phyloP scores from a whole-genome alignment of 2,329 filamentous ascomycete species.

The Cordyceps javanica region DNA sequence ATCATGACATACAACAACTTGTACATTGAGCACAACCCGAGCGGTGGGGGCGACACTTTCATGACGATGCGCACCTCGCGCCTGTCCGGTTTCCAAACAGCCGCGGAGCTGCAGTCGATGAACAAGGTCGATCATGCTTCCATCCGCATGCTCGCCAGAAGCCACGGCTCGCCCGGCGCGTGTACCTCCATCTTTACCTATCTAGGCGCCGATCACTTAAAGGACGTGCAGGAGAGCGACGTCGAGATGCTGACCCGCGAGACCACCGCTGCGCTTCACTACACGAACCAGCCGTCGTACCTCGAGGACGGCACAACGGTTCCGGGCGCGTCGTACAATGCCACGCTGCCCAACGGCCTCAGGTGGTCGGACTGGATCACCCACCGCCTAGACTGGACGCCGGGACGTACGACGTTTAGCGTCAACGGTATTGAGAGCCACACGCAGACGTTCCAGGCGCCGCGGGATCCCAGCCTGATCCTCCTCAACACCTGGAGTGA shows the following conservation, averaged over 20 bases:
- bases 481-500: constrained; percentile 56
- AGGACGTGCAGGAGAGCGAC: constrained; percentile 41
- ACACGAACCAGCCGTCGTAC: constrained; percentile 54
- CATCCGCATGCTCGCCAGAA: constrained; percentile 43
- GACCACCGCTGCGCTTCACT: constrained; percentile 35
- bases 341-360: constrained; percentile 34
- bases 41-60: constrained; percentile 32
- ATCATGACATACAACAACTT: constrained; percentile 34
- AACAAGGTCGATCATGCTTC: constrained; percentile 23
- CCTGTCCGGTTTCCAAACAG: constrained; percentile 35
- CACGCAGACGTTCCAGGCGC: constrained; percentile 47
- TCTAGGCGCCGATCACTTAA: constrained; percentile 26
- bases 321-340: constrained; percentile 36
- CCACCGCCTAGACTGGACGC: constrained; percentile 54
- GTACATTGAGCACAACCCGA: constrained; percentile 38
- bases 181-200: constrained; percentile 49
- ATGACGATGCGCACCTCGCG: constrained; percentile 41
- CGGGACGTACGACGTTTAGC: constrained; percentile 47
- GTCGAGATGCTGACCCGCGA: constrained; percentile 45
- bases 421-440: constrained; percentile 43
- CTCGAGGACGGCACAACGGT: constrained; percentile 38
- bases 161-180: constrained; percentile 38
- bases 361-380: constrained; percentile 49
- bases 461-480: constrained; percentile 42
- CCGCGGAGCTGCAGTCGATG: constrained; percentile 39